These are phyloP conservation scores for Aspergillus cejpii DNA, from an alignment of 2,329 filamentous ascomycete species.

Conservation along the genomic window DNA sequence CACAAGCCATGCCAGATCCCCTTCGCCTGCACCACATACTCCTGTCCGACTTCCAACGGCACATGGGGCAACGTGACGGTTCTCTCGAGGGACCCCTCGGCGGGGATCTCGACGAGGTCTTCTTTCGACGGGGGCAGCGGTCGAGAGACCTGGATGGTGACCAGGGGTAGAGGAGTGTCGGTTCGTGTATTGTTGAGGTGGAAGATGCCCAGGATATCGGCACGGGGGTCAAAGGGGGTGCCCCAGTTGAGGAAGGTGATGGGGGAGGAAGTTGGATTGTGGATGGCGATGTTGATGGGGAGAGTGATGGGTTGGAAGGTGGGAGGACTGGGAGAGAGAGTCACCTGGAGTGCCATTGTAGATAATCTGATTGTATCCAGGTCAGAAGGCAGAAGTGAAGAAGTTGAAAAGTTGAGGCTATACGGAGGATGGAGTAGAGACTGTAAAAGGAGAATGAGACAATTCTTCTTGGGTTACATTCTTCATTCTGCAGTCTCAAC, in stretches of 20 bases:
- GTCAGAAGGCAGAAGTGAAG: no score
- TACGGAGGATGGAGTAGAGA: slow-evolving; percentile 11
- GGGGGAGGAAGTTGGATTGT: slow-evolving; percentile 23
- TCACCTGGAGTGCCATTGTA: slow-evolving; percentile 19
- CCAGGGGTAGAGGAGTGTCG: slow-evolving; percentile 19
- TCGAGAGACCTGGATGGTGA: slow-evolving; percentile 31
- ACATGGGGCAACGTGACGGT: slow-evolving; percentile 24
- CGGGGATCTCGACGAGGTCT: slow-evolving; percentile 29
- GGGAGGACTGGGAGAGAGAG: slow-evolving; percentile 10
- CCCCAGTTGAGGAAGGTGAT: slow-evolving; percentile 36
- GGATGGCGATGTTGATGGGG: slow-evolving; percentile 23
- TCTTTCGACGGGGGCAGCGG: slow-evolving; percentile 25
- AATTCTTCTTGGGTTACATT: slow-evolving; percentile 10
- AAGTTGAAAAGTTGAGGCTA: no score
- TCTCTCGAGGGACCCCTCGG: slow-evolving; percentile 17
- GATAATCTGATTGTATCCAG: no score
- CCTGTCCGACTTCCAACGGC: slow-evolving; percentile 24
- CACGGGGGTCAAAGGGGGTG: slow-evolving; percentile 32
- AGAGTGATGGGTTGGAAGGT: slow-evolving; percentile 13
- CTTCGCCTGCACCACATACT: slow-evolving; percentile 28
- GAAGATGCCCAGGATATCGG: slow-evolving; percentile 29
- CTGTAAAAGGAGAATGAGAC: slow-evolving; percentile 4
- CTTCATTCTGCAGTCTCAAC: neutral
- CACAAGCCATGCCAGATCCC: slow-evolving; percentile 36
- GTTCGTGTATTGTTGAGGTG: slow-evolving; percentile 21